Evolutionary conservation across 1,139 yeast genomes (phyloP).

Genomic region (Yamadazyma mexicana): DNA sequence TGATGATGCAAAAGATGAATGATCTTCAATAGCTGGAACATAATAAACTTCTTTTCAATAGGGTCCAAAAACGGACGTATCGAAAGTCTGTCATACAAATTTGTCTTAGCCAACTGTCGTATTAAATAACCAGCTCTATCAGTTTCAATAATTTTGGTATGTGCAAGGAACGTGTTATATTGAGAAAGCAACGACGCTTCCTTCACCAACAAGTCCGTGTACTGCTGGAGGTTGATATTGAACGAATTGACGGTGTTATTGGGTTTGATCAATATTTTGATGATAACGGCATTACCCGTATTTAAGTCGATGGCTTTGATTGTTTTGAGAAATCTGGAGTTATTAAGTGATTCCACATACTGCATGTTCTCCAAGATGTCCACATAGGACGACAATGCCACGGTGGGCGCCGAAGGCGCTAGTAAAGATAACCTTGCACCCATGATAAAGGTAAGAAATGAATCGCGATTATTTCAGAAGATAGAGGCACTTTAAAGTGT

Average conservation of each 20-base stretch:
- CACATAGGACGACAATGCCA: slow-evolving; percentile 87
- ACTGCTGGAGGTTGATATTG: slow-evolving; percentile 31
- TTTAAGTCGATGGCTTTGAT: slow-evolving; percentile 68
- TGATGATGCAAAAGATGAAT: slow-evolving; percentile 60
- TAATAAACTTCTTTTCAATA: slow-evolving; percentile 80
- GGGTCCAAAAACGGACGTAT: slow-evolving; percentile 84
- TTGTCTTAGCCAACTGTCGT: slow-evolving; percentile 76
- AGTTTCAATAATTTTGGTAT: slow-evolving; percentile 75
- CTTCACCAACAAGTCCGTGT: slow-evolving; percentile 34
- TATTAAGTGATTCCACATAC: slow-evolving; percentile 67
- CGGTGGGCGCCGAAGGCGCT: slow-evolving; percentile 90
- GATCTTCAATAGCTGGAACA: slow-evolving; percentile 71
- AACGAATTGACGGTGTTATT: slow-evolving; percentile 24
- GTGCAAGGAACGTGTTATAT: slow-evolving; percentile 69
- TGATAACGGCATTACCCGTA: slow-evolving; percentile 64
- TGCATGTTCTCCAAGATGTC: slow-evolving; percentile 75
- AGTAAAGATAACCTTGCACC: slow-evolving; percentile 83
- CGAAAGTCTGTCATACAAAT: slow-evolving; percentile 82
- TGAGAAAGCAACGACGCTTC: slow-evolving; percentile 42
- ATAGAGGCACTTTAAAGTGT: too few relatives aligned
- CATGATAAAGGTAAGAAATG: slow-evolving; percentile 49
- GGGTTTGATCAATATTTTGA: slow-evolving; percentile 83
- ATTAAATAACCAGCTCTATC: slow-evolving; percentile 90
- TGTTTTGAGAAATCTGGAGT: slow-evolving; percentile 84
- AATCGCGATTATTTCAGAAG: not conserved